phyloP scores from a whole-genome alignment of 345 rosid genomes.

The Euphorbia lathyris region DNA sequence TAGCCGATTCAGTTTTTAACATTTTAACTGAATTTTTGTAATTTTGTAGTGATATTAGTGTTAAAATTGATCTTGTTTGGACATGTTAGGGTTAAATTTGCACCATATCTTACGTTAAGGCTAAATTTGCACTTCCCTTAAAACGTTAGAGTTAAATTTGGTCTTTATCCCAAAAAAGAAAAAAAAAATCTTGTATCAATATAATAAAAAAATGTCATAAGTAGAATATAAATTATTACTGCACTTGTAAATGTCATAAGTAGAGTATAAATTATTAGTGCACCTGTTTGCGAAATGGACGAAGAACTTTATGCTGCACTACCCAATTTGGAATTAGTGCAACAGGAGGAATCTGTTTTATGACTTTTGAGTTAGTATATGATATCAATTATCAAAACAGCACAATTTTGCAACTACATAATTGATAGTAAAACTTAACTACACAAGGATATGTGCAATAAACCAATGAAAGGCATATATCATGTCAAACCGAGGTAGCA shows the following conservation, averaged over 20 bases:
- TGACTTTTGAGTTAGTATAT: slow-evolving; percentile 13
- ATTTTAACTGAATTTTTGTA: too few species aligned
- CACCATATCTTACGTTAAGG: too few species aligned
- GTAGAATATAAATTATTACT: neutral
- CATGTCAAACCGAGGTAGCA: neutral
- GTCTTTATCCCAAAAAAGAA: too few species aligned
- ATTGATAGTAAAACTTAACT: neutral
- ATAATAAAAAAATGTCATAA: neutral
- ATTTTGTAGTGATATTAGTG: too few species aligned
- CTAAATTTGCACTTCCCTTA: too few species aligned
- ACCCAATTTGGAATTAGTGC: slow-evolving; percentile 74
- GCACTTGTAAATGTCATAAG: slow-evolving; percentile 46
- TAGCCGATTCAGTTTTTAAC: too few species aligned
- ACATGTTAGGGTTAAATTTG: too few species aligned
- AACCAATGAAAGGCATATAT: neutral
- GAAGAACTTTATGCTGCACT: slow-evolving; percentile 74
- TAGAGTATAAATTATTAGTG: neutral
- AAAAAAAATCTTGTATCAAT: slow-evolving; percentile 7
- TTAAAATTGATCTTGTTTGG: too few species aligned
- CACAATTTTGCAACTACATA: neutral
- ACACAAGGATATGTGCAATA: neutral
- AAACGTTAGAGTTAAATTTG: too few species aligned
- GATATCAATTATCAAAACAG: neutral
- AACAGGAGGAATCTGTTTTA: slow-evolving; percentile 76
- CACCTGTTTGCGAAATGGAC: slow-evolving; percentile 84